These are phyloP conservation scores for Dendrocalamus latiflorus DNA, from an alignment of 202 grass and related monocot species.

Conservation along the genomic window DNA sequence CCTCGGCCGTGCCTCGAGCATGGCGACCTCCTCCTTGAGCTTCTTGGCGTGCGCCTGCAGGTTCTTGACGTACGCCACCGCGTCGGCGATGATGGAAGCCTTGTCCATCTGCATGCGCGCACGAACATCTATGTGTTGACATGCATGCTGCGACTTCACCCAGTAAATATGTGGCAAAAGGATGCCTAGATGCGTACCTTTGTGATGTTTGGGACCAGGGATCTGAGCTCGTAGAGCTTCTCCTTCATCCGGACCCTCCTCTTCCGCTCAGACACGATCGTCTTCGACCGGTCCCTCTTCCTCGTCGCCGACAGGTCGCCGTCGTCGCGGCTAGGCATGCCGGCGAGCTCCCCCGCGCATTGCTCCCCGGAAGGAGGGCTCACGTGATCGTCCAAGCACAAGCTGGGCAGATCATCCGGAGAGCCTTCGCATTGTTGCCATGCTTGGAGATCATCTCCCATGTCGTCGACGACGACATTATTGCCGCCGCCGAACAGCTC, in stretches of 20 bases:
- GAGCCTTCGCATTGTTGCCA: neutral
- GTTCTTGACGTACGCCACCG: constrained; percentile 59
- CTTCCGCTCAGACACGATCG: too few relatives aligned
- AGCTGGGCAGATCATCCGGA: neutral
- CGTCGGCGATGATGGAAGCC: constrained; percentile 84
- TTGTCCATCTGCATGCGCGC: too few relatives aligned
- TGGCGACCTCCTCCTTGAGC: constrained; percentile 49
- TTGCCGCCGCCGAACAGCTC: constrained; percentile 19
- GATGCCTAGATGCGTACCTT: too few relatives aligned
- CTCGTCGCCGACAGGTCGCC: too few relatives aligned
- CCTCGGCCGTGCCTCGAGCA: constrained; percentile 41
- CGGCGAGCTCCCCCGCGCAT: neutral
- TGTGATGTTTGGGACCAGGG: too few relatives aligned
- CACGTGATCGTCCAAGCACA: constrained; percentile 12
- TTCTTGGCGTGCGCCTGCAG: constrained; percentile 55
- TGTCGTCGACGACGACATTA: neutral
- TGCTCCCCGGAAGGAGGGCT: constrained; percentile 15
- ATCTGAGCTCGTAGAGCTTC: too few relatives aligned
- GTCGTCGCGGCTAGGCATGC: constrained; percentile 26
- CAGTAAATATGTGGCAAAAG: too few relatives aligned
- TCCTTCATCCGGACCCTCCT: too few relatives aligned
- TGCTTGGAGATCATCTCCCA: neutral
- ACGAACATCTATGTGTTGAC: too few relatives aligned
- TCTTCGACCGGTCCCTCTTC: too few relatives aligned
- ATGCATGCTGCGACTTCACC: too few relatives aligned